Evolutionary conservation across 352 stramenopile species (phyloP), one percentile per base, ranked within the genome.

Genomic region (Achlya hypogyna): DNA sequence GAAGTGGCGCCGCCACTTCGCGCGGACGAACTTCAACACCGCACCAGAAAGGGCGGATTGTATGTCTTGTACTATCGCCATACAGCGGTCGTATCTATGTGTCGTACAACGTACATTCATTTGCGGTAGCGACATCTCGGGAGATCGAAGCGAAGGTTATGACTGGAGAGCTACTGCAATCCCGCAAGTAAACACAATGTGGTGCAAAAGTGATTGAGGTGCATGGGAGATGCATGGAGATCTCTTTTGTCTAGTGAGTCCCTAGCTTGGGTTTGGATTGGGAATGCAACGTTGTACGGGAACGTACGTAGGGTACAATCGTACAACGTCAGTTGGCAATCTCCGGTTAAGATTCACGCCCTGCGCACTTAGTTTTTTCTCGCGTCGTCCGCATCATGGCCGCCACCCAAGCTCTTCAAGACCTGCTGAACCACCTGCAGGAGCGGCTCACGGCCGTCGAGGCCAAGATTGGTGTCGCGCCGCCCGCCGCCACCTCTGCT

Each of bases 381-480:
- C n/a, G 27, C 38, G 42, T 28, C 51, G 6, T 25, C 22, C 38
- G 20, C 53, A n/a, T 23, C 43, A 81, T 79, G 78, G 81, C 86
- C 67, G 78, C 76, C 49, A 71, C 79, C n/a, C 88, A 95, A 70
- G 86, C 88, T 51, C 81, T 98, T 42, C 75, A 89, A 60, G 79
- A 78, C 56, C 74, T 96, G 34, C 78, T 98, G 51, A 84, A 93
- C 64, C 72, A 75, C 29, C 77, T 98, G 40, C 73, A 83, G 20
- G 77, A 75, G n/a, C 83, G 91, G 47, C 78, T 98, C 9, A 78
- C 80, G 38, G 74, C 69, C 51, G 74, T 98, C 23, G 91, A 98
- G 69, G 71, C 75, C 20, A 76, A 89, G 40, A 72, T 93, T 25
- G 87, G 84, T n/a, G 78, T 96, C 49, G 45, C 27, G 35, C 29